Evolutionary conservation across 192 early-diverging fungal species (phyloP).

Genomic region (Podochytrium sp.): DNA sequence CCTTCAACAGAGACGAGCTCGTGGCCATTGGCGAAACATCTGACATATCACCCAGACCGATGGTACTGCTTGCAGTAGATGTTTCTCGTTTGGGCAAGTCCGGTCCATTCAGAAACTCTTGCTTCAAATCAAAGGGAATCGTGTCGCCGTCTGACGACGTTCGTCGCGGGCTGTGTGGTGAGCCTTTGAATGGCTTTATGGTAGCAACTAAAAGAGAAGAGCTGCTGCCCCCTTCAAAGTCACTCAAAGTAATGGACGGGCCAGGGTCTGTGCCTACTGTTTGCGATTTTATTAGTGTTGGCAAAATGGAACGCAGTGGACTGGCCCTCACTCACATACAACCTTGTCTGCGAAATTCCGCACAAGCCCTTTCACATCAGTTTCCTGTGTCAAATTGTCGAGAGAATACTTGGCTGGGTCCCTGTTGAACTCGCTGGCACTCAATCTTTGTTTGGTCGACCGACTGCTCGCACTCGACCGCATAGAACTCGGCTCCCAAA

Average conservation of each 20-base stretch:
- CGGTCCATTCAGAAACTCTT: slow-evolving; percentile 3
- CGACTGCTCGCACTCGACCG: not conserved
- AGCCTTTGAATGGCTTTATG: too few relatives aligned
- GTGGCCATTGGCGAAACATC: not conserved
- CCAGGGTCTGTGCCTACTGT: not conserved
- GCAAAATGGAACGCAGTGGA: not conserved
- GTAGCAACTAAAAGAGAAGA: not conserved
- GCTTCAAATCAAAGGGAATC: not conserved
- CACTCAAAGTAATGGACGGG: not conserved
- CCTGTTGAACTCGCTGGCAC: not conserved
- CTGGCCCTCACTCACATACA: not conserved
- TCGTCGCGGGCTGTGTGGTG: not conserved
- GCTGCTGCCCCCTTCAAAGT: not conserved
- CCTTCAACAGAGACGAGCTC: not conserved
- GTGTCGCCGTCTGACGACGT: not conserved
- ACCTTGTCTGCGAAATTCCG: not conserved
- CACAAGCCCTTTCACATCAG: not conserved
- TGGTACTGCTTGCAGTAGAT: not conserved
- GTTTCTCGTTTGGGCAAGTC: not conserved
- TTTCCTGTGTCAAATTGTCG: not conserved
- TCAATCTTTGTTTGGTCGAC: not conserved
- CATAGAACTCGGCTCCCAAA: not conserved
- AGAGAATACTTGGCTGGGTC: not conserved
- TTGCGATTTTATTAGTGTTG: not conserved
- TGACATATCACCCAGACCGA: not conserved